Conservation (phyloP, 2,329 filamentous ascomycete species). For the Pseudocercospora eumusae region DNA sequence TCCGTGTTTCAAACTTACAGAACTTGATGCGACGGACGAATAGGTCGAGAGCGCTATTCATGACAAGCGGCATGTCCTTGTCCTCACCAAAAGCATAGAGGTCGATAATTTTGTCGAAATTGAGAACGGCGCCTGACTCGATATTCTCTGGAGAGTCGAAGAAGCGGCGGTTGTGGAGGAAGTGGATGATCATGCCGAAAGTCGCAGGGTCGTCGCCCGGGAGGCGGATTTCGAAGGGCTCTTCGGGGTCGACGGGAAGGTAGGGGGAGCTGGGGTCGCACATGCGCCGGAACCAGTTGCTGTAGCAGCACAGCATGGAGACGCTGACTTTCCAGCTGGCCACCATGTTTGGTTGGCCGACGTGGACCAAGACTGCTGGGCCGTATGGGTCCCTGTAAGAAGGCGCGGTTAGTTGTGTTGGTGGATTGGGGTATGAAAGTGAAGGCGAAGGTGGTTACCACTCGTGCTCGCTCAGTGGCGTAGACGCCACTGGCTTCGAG, state of each 20-base stretch:
- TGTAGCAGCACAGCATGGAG: constrained; percentile 15
- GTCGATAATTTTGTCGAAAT: constrained; percentile 23
- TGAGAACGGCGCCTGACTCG: constrained; percentile 8
- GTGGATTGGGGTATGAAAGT: neutral
- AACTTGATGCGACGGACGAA: constrained; percentile 17
- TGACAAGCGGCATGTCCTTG: constrained; percentile 21
- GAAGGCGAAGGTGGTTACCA: neutral
- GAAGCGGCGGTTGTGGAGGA: constrained; percentile 14
- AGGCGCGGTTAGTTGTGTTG: neutral
- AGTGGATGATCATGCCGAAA: constrained; percentile 17
- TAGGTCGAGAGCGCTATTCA: constrained; percentile 22
- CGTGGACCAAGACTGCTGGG: constrained; percentile 10
- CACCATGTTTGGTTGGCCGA: neutral
- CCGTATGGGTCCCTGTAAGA: constrained; percentile 15
- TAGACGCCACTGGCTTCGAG: constrained; percentile 8
- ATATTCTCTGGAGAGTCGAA: constrained; percentile 9
- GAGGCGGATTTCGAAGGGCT: constrained; percentile 15
- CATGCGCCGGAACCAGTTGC: constrained; percentile 14
- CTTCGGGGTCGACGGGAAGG: neutral
- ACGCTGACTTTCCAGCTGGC: neutral
- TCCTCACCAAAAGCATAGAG: constrained; percentile 20
- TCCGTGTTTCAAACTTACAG: neutral
- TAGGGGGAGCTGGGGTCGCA: neutral
- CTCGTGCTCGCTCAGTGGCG: constrained; percentile 10
- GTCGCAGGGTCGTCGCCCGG: constrained; percentile 18